These are phyloP conservation scores for Hamamelis virginiana DNA, from an alignment of 164 flowering plant genomes.

Conservation along the genomic window DNA sequence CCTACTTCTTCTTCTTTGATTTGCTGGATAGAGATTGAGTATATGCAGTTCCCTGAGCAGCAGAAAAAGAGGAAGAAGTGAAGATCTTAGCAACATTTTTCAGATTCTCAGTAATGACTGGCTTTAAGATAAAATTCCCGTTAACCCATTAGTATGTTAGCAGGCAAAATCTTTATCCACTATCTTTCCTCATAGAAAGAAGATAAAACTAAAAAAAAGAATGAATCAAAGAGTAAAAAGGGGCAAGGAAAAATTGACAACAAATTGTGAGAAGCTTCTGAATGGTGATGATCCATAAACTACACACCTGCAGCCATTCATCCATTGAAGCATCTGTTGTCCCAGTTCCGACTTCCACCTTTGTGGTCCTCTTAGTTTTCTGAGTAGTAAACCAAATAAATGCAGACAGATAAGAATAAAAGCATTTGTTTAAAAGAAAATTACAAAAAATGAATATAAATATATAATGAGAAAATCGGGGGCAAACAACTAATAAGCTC, in stretches of 20 bases:
- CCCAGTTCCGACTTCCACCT: slow-evolving; percentile 92
- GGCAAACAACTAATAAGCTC: too few relatives aligned
- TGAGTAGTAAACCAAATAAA: slow-evolving; percentile 21
- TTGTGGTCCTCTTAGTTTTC: slow-evolving; percentile 87
- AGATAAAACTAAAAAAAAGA: not conserved
- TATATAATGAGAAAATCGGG: too few relatives aligned
- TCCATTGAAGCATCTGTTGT: slow-evolving; percentile 76
- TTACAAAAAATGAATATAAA: too few relatives aligned
- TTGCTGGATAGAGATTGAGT: slow-evolving; percentile 62
- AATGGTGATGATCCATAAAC: not conserved
- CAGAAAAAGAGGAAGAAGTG: not conserved
- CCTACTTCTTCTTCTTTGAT: slow-evolving; percentile 81
- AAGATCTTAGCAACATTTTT: not conserved
- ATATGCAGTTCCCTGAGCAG: slow-evolving; percentile 75
- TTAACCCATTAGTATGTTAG: too few relatives aligned
- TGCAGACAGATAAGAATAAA: not conserved
- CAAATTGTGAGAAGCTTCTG: not conserved
- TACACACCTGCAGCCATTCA: slow-evolving; percentile 88
- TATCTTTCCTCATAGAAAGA: too few relatives aligned
- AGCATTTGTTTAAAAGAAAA: not conserved
- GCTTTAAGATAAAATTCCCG: too few relatives aligned
- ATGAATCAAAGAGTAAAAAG: not conserved
- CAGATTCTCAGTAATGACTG: too few relatives aligned
- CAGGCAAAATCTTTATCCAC: too few relatives aligned
- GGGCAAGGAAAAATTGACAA: not conserved